Evolutionary conservation across 1,139 yeast genomes (phyloP), one percentile per base, ranked within the genome.

Genomic region (Blastobotrys elegans): DNA sequence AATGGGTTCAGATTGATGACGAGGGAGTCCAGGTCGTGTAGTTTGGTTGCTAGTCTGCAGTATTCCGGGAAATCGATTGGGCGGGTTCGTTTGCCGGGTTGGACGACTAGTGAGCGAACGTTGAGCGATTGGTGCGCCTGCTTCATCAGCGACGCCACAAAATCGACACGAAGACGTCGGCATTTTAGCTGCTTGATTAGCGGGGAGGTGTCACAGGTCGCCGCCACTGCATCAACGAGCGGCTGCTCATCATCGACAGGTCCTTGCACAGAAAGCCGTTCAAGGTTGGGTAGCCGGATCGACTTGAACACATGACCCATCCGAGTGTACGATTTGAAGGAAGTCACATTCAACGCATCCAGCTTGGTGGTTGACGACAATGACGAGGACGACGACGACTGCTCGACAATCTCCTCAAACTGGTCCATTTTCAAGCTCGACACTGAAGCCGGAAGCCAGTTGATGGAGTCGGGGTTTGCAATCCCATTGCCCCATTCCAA

Each of bases 401-500:
- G 43, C 33, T n/a, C n/a, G 13, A 16, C 36, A 6, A 30, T 14
- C 16, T 44, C 50, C 26, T 44, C 29, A 35, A 43, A 49, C 16
- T 46, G 47, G 39, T 44, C 40, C 42, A 49, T 37, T 34, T 49
- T 48, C 36, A 49, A 40, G 17, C 47, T 30, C 14, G 46, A 36
- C 27, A 49, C 52, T 1, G 50, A 32, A 16, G 33, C 40, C 27
- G 52, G 52, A 4, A 49, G 32, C 52, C 52, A 49, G 20, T 49
- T 42, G 40, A 49, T 41, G 10, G 46, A 33, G 24, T 40, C 26
- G 18, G 34, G 34, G 33, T 39, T 39, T 5, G 30, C 16, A 4
- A 37, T 29, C 13, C 48, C 44, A n/a, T 38, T 33, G n/a, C 52
- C 52, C 52, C 52, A 49, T 31, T 49, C 46, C 10, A 49, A 16